phyloP scores from a whole-genome alignment of 495 filamentous ascomycete genomes.

The Cercophora sp. region DNA sequence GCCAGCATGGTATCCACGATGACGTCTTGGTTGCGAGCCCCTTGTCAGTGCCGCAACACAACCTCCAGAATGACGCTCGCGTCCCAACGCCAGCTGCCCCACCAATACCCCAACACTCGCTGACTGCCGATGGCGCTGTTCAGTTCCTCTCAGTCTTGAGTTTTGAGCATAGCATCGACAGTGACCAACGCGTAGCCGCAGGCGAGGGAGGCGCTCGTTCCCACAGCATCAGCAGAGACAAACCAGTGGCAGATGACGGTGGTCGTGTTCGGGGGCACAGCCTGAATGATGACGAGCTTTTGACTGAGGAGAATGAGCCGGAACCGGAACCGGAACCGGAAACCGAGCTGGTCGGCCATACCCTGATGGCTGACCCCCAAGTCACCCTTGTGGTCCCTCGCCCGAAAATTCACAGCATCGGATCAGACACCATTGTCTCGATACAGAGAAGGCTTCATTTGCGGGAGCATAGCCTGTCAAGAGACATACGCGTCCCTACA shows the following conservation, averaged over 20 bases:
- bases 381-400: not conserved
- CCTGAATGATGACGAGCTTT: constrained; percentile 10
- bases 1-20: too few species aligned
- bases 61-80: not conserved
- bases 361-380: constrained; percentile 1
- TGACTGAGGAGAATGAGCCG: not conserved
- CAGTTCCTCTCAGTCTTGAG: not conserved
- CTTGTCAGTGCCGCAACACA: not conserved
- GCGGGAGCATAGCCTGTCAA: constrained; percentile 16
- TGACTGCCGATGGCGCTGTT: constrained; percentile 2
- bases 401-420: constrained; percentile 7
- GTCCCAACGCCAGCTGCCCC: not conserved
- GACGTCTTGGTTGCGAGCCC: not conserved
- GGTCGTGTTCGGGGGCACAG: too few species aligned
- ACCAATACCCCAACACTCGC: not conserved
- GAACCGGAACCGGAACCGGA: not conserved
- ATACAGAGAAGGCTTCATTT: constrained; percentile 1
- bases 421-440: constrained; percentile 9
- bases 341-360: not conserved
- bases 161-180: constrained; percentile 10
- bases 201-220: not conserved
- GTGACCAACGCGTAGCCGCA: not conserved
- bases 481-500: constrained; percentile 9
- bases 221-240: too few species aligned
- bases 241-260: too few species aligned